Conservation (phyloP, 2,329 filamentous ascomycete genomes). For the Eurotiales sp. region DNA sequence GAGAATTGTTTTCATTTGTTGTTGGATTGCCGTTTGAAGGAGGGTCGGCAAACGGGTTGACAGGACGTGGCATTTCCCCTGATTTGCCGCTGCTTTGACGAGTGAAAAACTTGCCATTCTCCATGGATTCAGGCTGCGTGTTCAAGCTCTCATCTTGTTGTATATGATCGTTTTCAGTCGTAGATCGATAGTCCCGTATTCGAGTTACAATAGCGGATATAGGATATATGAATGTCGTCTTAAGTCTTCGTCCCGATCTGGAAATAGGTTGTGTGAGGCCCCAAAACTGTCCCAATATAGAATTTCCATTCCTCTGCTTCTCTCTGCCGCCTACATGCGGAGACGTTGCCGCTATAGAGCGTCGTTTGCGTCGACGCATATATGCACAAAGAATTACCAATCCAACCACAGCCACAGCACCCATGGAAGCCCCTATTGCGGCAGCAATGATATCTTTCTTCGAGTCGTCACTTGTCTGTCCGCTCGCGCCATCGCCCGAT, state of each 20-base stretch:
- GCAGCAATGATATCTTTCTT: constrained; percentile 6
- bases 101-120: not conserved
- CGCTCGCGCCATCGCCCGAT: not conserved
- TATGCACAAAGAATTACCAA: constrained; percentile 10
- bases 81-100: not conserved
- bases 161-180: not conserved
- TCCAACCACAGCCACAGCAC: constrained; percentile 7
- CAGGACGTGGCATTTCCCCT: not conserved
- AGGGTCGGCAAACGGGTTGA: constrained; percentile 5
- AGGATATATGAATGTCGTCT: not conserved
- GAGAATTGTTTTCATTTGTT: not conserved
- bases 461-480: not conserved
- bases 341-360: not conserved
- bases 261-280: not conserved
- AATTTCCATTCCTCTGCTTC: not conserved
- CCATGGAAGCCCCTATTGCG: constrained; percentile 10
- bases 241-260: not conserved
- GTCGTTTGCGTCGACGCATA: constrained; percentile 9
- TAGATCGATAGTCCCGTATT: not conserved
- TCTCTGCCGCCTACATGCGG: not conserved
- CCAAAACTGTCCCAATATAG: not conserved
- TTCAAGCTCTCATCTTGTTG: not conserved
- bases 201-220: not conserved
- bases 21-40: not conserved
- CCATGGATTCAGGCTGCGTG: not conserved